A percentile compares a stretch with the other conserved stretches of the same genome.
phyloP scores from a whole-genome alignment of 345 rosid species.

The Hypericum androsaemum region DNA sequence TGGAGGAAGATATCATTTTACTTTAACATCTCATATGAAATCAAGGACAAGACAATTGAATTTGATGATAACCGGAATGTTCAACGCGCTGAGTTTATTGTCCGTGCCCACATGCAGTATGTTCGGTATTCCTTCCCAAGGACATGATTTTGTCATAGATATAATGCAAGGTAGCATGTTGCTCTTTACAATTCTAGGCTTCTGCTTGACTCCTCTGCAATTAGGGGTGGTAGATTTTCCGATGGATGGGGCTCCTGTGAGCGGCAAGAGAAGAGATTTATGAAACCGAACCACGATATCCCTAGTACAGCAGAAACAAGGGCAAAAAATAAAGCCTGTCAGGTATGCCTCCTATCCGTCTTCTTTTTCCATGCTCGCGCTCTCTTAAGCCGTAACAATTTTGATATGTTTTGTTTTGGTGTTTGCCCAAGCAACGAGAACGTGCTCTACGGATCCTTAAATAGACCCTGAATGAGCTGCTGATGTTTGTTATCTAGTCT shows the following conservation, averaged over 20 bases:
- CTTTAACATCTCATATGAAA: constrained; percentile 84
- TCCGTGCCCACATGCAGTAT: constrained; percentile 89
- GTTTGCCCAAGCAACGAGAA: too few relatives aligned
- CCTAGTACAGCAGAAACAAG: constrained; percentile 95
- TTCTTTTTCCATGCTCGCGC: not conserved
- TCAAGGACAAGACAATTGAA: constrained; percentile 80
- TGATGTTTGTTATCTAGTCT: too few relatives aligned
- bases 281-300: constrained; percentile 79
- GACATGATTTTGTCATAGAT: not conserved
- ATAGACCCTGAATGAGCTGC: too few relatives aligned
- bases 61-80: constrained; percentile 83
- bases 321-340: constrained; percentile 91
- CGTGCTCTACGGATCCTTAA: too few relatives aligned
- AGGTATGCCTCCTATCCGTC: constrained; percentile 36
- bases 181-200: not conserved
- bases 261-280: constrained; percentile 71
- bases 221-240: constrained; percentile 70
- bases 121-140: constrained; percentile 17
- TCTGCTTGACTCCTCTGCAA: not conserved
- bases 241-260: constrained; percentile 99
- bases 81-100: constrained; percentile 80
- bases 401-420: too few relatives aligned
- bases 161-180: constrained; percentile 2
- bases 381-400: not conserved
- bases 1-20: constrained; percentile 97